A percentile compares a stretch with the other conserved stretches of the same genome.
Conservation (phyloP, 176 grass and related monocot genomes). For the Oryza brachyantha region DNA sequence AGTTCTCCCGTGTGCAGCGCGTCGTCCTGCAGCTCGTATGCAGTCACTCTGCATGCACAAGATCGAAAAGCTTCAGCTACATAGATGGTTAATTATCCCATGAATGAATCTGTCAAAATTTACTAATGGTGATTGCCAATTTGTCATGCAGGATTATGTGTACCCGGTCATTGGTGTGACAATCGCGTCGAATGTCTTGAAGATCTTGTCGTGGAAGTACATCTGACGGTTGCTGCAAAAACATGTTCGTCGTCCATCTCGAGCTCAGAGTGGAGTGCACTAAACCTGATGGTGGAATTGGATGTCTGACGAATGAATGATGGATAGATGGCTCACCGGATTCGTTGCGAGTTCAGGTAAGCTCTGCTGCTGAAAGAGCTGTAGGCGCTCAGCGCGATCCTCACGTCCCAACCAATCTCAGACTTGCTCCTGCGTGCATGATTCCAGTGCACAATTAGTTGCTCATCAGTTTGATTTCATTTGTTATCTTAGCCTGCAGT, state of each 20-base stretch:
- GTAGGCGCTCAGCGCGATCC: conserved; percentile 67
- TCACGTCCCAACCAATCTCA: conserved; percentile 79
- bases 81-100: too few species aligned
- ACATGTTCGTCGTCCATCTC: background rate
- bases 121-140: too few species aligned
- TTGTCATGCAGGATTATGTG: too few species aligned
- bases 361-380: conserved; percentile 75
- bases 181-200: conserved; percentile 62
- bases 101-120: too few species aligned
- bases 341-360: conserved; percentile 78
- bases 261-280: background rate
- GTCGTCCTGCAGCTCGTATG: conserved; percentile 58
- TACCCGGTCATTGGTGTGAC: too few species aligned
- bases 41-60: conserved; percentile 47
- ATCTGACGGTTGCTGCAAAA: conserved; percentile 69
- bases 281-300: background rate
- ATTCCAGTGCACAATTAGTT: too few species aligned
- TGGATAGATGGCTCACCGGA: conserved; percentile 44
- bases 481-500: too few species aligned
- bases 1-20: conserved; percentile 65
- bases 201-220: conserved; percentile 79
- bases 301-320: background rate
- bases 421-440: conserved; percentile 36
- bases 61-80: too few species aligned
- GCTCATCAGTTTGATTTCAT: too few species aligned